phyloP scores from a whole-genome alignment of 225 moss, liverwort and hornwort genomes.

The Bryum argenteum region DNA sequence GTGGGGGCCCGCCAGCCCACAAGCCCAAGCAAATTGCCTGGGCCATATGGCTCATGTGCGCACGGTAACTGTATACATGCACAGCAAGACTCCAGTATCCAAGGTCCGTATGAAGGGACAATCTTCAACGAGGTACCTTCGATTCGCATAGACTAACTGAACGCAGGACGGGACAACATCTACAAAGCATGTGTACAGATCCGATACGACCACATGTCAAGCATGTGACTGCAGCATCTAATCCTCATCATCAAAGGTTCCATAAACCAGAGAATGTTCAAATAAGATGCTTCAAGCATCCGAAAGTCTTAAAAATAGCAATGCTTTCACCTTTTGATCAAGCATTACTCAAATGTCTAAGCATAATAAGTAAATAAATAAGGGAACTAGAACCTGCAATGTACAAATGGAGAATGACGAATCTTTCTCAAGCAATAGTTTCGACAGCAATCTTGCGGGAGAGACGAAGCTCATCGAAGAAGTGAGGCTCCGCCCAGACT shows the following conservation, averaged over 20 bases:
- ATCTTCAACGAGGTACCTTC: too few relatives aligned
- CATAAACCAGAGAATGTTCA: background rate
- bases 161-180: too few relatives aligned
- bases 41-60: too few relatives aligned
- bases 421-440: slow-evolving; percentile 45
- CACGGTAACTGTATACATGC: too few relatives aligned
- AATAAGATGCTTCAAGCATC: background rate
- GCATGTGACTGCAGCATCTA: background rate
- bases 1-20: too few relatives aligned
- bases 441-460: slow-evolving; percentile 52
- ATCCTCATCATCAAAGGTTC: too few relatives aligned
- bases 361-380: background rate
- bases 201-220: too few relatives aligned
- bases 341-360: slow-evolving; percentile 7
- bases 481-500: slow-evolving; percentile 64
- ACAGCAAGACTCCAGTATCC: too few relatives aligned
- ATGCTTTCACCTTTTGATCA: background rate
- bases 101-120: too few relatives aligned
- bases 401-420: slow-evolving; percentile 9
- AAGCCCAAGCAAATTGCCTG: too few relatives aligned
- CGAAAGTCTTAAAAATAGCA: background rate
- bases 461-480: slow-evolving; percentile 54
- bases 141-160: too few relatives aligned
- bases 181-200: too few relatives aligned
- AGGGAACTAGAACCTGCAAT: slow-evolving; percentile 8